Conservation (phyloP, 371 early-diverging fungal species). For the Actinomucor elegans region DNA sequence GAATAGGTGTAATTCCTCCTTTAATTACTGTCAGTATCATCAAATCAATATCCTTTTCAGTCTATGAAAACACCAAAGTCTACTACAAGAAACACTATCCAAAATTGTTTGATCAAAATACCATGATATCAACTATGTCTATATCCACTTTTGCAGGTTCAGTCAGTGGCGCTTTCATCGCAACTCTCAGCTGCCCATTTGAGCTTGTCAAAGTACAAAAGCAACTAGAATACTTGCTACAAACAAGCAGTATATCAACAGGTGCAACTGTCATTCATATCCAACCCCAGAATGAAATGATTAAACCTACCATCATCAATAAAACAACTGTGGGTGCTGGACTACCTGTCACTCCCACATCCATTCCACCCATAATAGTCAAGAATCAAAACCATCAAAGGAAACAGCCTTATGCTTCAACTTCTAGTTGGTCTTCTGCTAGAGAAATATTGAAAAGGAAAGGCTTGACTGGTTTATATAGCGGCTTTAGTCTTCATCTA, state of each 20-base stretch:
- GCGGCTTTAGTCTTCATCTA: slow-evolving; percentile 53
- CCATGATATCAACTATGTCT: slow-evolving; percentile 48
- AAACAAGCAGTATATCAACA: slow-evolving; percentile 53
- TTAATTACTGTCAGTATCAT: slow-evolving; percentile 75
- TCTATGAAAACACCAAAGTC: slow-evolving; percentile 63
- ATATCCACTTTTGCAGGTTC: slow-evolving; percentile 63
- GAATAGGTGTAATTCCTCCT: slow-evolving; percentile 74
- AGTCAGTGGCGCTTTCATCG: slow-evolving; percentile 66
- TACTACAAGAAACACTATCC: slow-evolving; percentile 29
- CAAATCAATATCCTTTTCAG: slow-evolving; percentile 75
- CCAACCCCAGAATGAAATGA: slow-evolving; percentile 4
- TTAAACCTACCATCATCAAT: slow-evolving; percentile 12
- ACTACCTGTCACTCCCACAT: slow-evolving; percentile 24
- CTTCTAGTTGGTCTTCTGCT: slow-evolving; percentile 61
- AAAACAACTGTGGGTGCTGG: slow-evolving; percentile 38
- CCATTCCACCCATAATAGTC: slow-evolving; percentile 14
- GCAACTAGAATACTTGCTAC: slow-evolving; percentile 67
- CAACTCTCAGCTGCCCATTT: slow-evolving; percentile 71
- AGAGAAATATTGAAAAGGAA: slow-evolving; percentile 55
- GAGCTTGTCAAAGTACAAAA: slow-evolving; percentile 82
- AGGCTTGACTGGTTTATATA: slow-evolving; percentile 50
- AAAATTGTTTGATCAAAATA: slow-evolving; percentile 20
- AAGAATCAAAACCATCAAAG: slow-evolving; percentile 1
- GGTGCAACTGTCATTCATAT: slow-evolving; percentile 41
- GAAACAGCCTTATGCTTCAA: slow-evolving; percentile 16